Base-by-base conservation (phyloP, 495 filamentous ascomycete species). In the Mycothermus thermophilus region DNA sequence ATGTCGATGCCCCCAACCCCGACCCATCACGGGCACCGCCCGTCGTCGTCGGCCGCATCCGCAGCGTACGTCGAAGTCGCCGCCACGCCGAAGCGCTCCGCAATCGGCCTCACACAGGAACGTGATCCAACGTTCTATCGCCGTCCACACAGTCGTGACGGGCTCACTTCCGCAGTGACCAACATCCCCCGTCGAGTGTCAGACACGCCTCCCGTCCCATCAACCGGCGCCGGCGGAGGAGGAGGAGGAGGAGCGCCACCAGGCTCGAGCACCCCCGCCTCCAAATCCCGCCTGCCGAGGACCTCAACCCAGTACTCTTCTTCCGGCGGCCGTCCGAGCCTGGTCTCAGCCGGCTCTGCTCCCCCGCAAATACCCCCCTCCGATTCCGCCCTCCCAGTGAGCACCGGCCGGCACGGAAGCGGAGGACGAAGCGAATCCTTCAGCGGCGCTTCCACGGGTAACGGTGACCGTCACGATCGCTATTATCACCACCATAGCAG, bases 1-100 rank as follows among this genome's bases (percentile, higher is more conserved):
- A 36, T 51, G n/a, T 60, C 62, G 8, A 45, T 57, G 34, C 67
- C 67, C 13, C 59, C 61, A 10, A 71, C 67, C 1, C 69, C 69
- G 0, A 69, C 65, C 16, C 57, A 66, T 27, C 30, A 16, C 1
- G 26, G 34, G 10, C 42, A 20, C 14, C 46, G 49, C 12, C 51
- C 47, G 48, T 11, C 51, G 63, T 39, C 57, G 56, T 9, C 45
- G 27, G 58, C 59, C 3, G 40, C 47, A 0, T 47, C 44, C 9
- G 35, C 44, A 1, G 50, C 63, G 0, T 64, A 55, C 26, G 60
- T 67, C 28, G 64, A 69, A 34, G 51, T 67, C 4, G 59, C 62
- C 10, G 43, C 62, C 0, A 67, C 59, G 16, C 60, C 64, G 1
- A 60, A 56, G 31, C 58, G 62, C 2, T 59, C 62, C 6, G 55